Conservation (phyloP, 345 rosid genomes). For the Psidium guajava region DNA sequence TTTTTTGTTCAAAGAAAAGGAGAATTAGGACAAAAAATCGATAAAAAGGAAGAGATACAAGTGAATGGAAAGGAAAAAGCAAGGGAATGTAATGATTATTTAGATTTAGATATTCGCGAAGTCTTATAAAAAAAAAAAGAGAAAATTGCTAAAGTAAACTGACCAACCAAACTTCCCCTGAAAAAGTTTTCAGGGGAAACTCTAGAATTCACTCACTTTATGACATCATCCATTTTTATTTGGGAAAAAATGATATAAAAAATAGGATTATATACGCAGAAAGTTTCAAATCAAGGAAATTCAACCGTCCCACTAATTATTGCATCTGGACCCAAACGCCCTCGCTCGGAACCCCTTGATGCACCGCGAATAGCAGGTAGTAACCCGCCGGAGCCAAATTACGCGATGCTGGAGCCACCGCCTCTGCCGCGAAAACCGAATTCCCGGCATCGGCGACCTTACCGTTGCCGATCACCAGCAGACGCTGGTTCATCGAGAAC, state of each 20-base stretch:
- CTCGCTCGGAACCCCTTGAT: slow-evolving; percentile 28
- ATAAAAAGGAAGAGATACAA: too few species aligned
- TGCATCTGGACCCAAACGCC: slow-evolving; percentile 26
- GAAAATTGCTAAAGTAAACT: not conserved
- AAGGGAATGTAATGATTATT: too few species aligned
- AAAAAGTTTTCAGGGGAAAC: not conserved
- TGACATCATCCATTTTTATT: not conserved
- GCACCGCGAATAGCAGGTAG: slow-evolving; percentile 29
- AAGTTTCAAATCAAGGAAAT: not conserved
- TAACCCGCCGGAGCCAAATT: slow-evolving; percentile 37
- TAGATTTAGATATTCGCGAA: too few species aligned
- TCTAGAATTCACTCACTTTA: not conserved
- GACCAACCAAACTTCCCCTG: not conserved
- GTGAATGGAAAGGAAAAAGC: too few species aligned
- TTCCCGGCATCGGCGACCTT: not conserved
- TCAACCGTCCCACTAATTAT: not conserved
- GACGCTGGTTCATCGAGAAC: slow-evolving; percentile 33
- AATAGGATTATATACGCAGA: not conserved
- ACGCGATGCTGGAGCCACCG: slow-evolving; percentile 10
- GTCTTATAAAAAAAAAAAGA: not conserved
- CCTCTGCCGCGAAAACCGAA: not conserved
- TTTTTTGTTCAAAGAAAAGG: too few species aligned
- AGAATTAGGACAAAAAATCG: too few species aligned
- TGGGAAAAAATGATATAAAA: not conserved
- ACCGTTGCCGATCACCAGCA: slow-evolving; percentile 16